Percentiles rank a stretch among this genome's conserved stretches.
Conservation (phyloP, 345 rosid genomes). For the Microcos paniculata region DNA sequence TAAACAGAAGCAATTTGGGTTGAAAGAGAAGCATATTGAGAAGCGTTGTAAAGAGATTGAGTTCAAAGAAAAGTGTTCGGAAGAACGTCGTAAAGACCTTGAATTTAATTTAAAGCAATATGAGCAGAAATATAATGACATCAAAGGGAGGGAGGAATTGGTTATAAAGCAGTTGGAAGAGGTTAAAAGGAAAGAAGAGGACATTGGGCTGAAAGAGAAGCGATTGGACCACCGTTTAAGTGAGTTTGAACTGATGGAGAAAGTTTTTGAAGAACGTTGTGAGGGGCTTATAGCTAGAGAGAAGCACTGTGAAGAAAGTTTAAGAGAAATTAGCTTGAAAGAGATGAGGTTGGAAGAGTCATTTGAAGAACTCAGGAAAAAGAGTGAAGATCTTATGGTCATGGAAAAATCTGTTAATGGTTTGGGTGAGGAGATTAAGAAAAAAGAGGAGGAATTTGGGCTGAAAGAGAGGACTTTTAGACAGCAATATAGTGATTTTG, state of each 20-base stretch:
- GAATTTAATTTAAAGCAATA: not conserved
- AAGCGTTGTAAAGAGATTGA: not conserved
- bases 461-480: not conserved
- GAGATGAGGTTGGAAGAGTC: not conserved
- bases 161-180: not conserved
- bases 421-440: not conserved
- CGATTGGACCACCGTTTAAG: not conserved
- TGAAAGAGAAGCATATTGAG: not conserved
- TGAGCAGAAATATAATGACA: not conserved
- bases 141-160: not conserved
- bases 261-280: slow-evolving; percentile 7
- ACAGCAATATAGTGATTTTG: not conserved
- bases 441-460: not conserved
- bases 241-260: slow-evolving; percentile 1
- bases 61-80: not conserved
- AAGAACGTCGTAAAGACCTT: not conserved
- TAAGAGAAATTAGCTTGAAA: not conserved
- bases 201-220: not conserved
- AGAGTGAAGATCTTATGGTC: not conserved
- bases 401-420: not conserved
- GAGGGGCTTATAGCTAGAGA: slow-evolving; percentile 27
- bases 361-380: not conserved
- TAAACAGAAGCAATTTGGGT: not conserved
- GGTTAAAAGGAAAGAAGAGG: not conserved
- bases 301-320: not conserved